Conservation (phyloP, 1,284 basidiomycete species). For the Ustilago tritici region DNA sequence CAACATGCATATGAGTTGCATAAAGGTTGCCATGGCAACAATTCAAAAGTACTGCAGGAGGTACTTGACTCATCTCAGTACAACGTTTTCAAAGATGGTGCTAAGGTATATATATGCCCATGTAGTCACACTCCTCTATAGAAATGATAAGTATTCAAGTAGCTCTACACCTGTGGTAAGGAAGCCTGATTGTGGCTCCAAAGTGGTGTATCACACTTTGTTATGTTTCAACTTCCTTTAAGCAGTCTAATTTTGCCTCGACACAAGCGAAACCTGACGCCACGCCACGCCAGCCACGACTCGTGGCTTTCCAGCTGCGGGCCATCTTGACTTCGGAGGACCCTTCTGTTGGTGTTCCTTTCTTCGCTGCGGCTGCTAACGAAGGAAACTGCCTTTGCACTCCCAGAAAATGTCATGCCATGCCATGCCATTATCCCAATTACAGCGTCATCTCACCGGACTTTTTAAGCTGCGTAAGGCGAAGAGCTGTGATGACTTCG, state of each 20-base stretch:
- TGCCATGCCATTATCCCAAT: neutral
- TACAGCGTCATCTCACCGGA: neutral
- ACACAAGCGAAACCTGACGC: constrained; percentile 8
- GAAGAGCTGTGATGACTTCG: neutral
- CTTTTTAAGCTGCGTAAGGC: neutral
- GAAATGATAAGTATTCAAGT: no score
- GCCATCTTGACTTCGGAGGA: neutral
- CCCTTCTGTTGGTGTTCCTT: neutral
- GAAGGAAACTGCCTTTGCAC: neutral
- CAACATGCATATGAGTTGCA: no score
- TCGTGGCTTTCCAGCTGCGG: neutral
- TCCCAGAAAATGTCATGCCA: neutral
- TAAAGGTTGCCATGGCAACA: no score
- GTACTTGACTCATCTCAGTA: no score
- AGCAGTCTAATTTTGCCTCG: neutral
- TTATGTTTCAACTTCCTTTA: neutral
- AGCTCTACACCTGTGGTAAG: no score
- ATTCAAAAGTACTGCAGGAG: no score
- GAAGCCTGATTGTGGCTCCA: no score
- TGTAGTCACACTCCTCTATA: no score
- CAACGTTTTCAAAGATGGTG: no score
- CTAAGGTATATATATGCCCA: no score
- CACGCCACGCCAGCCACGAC: constrained; percentile 2
- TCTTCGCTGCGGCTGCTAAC: neutral
- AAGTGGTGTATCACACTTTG: no score